Conservation (phyloP, 2,329 filamentous ascomycete genomes). For the Aspergillus sp. region DNA sequence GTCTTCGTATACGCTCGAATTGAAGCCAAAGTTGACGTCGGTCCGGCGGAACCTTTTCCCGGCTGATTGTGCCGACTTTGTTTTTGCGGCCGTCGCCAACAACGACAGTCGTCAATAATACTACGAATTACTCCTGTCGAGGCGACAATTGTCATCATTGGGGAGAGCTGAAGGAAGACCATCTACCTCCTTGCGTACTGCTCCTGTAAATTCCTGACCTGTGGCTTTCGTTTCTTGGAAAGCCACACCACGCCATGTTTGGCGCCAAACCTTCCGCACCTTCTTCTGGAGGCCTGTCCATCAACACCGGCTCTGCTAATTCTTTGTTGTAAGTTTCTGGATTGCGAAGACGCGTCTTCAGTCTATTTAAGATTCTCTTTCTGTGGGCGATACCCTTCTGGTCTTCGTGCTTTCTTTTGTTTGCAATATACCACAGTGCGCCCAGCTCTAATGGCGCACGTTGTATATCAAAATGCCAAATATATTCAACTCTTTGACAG, state of each 20-base stretch:
- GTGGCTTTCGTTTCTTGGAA: not conserved
- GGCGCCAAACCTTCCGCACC: constrained; percentile 27
- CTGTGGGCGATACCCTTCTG: too few species aligned
- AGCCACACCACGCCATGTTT: constrained; percentile 21
- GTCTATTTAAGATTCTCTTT: not conserved
- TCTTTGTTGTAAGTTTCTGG: constrained; percentile 38
- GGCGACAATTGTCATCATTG: too few species aligned
- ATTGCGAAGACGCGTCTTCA: not conserved
- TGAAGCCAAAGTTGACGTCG: not conserved
- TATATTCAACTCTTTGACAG: too few species aligned
- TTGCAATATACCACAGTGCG: too few species aligned
- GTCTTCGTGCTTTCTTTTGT: too few species aligned
- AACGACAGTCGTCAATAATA: not conserved
- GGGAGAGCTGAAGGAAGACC: too few species aligned
- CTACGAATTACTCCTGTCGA: too few species aligned
- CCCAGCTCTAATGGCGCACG: too few species aligned
- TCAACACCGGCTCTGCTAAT: constrained; percentile 46
- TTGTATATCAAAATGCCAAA: too few species aligned
- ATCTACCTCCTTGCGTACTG: not conserved
- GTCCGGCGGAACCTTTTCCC: constrained; percentile 11
- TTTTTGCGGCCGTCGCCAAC: not conserved
- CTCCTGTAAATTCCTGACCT: not conserved
- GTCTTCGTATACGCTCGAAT: too few species aligned
- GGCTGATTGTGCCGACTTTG: constrained; percentile 1
- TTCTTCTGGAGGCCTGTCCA: constrained; percentile 36